Evolutionary conservation across 805 yeast genomes (phyloP), one percentile per base, ranked within the genome.

Genomic region (Kuraishia piskuri): DNA sequence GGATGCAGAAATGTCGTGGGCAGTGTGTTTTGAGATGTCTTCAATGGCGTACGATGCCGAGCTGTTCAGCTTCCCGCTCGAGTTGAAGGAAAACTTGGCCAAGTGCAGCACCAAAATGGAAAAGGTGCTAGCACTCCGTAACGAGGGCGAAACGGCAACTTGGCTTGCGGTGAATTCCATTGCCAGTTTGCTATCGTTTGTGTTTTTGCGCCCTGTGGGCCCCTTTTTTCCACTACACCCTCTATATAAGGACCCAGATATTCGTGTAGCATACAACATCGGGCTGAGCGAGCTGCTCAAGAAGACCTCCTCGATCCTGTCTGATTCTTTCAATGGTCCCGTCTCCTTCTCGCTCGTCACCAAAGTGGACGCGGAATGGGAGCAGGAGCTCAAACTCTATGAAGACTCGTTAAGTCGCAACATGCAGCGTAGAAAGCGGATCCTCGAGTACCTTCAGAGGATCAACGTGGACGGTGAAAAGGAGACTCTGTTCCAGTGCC

Each of bases 201-300:
- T 21, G 36, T 40, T 50, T 21, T 19, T 22, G 36, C 36, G 52
- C n/a, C 19, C 26, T 12, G n/a, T 31, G 20, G 36, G 31, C 19
- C 22, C 19, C 14, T 22, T 50, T 19, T 40, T 50, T 22, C 47
- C 48, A 6, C 24, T 22, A 19, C 40, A 31, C 40, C 50, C 50
- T n/a, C 23, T 48, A 21, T 24, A 31, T 22, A 44, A 23, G 20
- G 31, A 22, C n/a, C 20, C 46, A 22, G 52, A 40, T 21, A 44
- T 50, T n/a, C 48, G 52, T 10, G 17, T 36, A 14, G 47, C 48
- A 20, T 50, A 50, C 22, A 50, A 50, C 40, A n/a, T 50, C 17
- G 52, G 52, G 10, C 21, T 50, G 2, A 19, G 22, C 22, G 51
- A 49, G 26, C 48, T 50, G 22, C 21, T 44, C 22, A 36, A 24